A percentile compares a stretch with the other conserved stretches of the same genome.
phyloP scores from a whole-genome alignment of 108 stramenopile genomes.

The Skeletonema costatum region DNA sequence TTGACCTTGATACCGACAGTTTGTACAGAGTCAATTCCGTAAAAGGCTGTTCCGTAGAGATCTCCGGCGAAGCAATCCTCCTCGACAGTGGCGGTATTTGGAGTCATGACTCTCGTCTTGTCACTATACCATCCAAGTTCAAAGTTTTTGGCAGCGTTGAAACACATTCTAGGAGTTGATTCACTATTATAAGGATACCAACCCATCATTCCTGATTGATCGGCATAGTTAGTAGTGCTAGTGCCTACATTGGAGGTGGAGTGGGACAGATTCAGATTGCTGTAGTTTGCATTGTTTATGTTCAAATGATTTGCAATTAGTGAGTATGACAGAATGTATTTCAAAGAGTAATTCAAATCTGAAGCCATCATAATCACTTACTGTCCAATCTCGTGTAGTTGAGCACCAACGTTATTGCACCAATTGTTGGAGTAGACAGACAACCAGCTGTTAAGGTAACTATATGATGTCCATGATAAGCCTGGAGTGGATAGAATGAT shows the following conservation, averaged over 20 bases:
- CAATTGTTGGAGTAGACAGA: constrained; percentile 36
- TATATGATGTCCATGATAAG: no score
- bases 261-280: constrained; percentile 51
- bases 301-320: no score
- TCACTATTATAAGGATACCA: constrained; percentile 20
- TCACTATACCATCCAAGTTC: constrained; percentile 57
- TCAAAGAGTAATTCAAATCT: no score
- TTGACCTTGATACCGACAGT: constrained; percentile 24
- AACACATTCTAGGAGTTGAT: constrained; percentile 52
- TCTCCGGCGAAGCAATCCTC: constrained; percentile 32
- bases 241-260: constrained; percentile 47
- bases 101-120: constrained; percentile 1
- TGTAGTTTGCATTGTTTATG: no score
- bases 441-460: constrained; percentile 24
- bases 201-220: constrained; percentile 47
- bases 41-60: constrained; percentile 24
- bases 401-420: constrained; percentile 6
- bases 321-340: no score
- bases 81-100: not conserved
- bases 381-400: constrained; percentile 14
- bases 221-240: constrained; percentile 20
- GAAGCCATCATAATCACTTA: no score
- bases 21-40: not conserved
- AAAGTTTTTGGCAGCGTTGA: constrained; percentile 58
- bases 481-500: not conserved